Evolutionary conservation across 345 rosid genomes (phyloP), one percentile per base, ranked within the genome.

Genomic region (Sonneratia alba): DNA sequence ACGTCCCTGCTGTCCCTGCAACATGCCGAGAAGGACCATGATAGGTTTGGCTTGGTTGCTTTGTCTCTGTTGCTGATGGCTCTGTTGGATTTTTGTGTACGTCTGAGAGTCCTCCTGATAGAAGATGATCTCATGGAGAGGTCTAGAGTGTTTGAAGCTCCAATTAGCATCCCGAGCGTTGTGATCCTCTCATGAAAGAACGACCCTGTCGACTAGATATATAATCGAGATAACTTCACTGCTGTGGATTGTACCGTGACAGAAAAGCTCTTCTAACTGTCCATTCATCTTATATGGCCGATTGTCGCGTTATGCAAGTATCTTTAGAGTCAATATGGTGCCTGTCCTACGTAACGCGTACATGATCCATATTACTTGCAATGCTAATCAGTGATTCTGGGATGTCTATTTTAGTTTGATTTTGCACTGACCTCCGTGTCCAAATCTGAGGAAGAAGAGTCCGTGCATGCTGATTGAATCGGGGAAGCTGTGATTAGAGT

Each of bases 161-260:
- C 94, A 3, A 89, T 84, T 0, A 89, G 87, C 78, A 87, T 87
- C 61, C 94, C 91, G 0, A 89, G 78, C 66, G 91, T 85, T 21
- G 81, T 85, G 86, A 84, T 84, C 67, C 73, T 84, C 74, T 87
- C 91, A 45, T 87, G 91, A 82, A 89, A 87, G 82, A 89, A 68
- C 5, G 94, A 85, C 24, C 89, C 89, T 49, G 87, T 85, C 3
- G 89, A 87, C 93, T 88, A 79, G 72, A 79, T 38, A 69, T 55
- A 69, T 38, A 57, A 79, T 70, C 45, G 12, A 36, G 13, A 21
- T 62, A 24, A 27, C 11, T n/a, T 32, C 36, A 0, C 45, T n/a
- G 13, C 22, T n/a, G 6, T 53, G 59, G 59, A 16, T 18, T 42
- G 45, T 9, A 5, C 45, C 45, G 6, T 42, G 10, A 42, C 45